Evolutionary conservation across 768 basidiomycete species (phyloP), one percentile per base, ranked within the genome.

Genomic region (Trametopsis cervina): DNA sequence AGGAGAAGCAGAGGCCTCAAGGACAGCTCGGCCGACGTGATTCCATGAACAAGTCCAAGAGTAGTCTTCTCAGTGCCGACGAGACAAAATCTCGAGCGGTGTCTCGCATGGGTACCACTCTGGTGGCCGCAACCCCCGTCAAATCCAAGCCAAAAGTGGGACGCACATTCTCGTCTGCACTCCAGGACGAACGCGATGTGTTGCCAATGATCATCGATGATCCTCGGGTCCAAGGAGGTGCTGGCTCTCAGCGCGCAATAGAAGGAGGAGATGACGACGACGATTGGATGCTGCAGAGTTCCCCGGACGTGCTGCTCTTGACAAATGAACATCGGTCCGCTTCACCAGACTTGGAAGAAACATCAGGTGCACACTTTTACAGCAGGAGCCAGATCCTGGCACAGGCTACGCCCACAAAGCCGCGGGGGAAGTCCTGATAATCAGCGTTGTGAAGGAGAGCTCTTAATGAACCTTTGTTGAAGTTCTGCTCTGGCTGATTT

Each of bases 71-170:
- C 29, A 40, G n/a, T n/a, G 29, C 29, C 15, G 29, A 15, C 7
- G 24, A 25, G 25, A 17, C 27, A 35, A 24, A 40, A 20, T 15
- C 4, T 21, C 18, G 12, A 13, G 21, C 3, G 13, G 18, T 4
- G 33, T 18, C 9, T 47, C 21, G 46, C 15, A 50, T 43, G 45
- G 75, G 72, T 4, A 64, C 68, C 5, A 69, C 68, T 10, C 70
- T 83, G 22, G 80, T 83, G 20, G 71, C 70, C 2, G 76, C 76
- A 11, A 83, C 80, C 11, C 81, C 81, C 4, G 65, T 66, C 17
- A 77, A 77, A 52, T 59, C 64, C 35, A 50, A 51, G 17, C 33
- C 20, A 45, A 40, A 54, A 42, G 33, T 10, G 13, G 42, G 42
- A 24, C 29, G 29, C 7, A 7, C 29, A 7, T 33, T 33, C 10